Conservation (phyloP, 768 basidiomycete species). For the Hirschioporus abietinus region DNA sequence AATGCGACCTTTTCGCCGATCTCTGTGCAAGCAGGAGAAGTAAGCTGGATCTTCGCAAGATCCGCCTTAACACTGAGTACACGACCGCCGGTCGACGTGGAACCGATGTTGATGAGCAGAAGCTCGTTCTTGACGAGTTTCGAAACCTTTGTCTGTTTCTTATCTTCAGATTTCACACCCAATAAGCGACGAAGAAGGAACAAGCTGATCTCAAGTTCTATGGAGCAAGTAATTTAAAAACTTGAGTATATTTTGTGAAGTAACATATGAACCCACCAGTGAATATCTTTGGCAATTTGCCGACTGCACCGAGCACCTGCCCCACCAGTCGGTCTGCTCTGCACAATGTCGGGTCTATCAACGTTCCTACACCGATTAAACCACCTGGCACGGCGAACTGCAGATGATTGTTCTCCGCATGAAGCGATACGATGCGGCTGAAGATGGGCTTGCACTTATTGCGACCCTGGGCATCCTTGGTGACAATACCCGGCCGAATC, state of each 20-base stretch:
- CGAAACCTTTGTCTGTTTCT: constrained; percentile 94
- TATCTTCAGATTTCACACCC: constrained; percentile 99
- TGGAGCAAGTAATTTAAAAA: constrained; percentile 3
- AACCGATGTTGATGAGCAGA: constrained; percentile 95
- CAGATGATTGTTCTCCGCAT: constrained; percentile 92
- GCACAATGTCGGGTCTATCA: constrained; percentile 94
- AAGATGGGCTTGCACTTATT: constrained; percentile 93
- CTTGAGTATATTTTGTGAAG: constrained; percentile 1
- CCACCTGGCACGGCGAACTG: constrained; percentile 97
- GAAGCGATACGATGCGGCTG: constrained; percentile 83
- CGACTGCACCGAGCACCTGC: constrained; percentile 92
- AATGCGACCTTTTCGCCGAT: constrained; percentile 97
- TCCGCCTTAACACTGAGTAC: constrained; percentile 93
- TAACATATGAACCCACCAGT: constrained; percentile 46
- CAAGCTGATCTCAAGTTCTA: constrained; percentile 87
- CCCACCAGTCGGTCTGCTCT: constrained; percentile 96
- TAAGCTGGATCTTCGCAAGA: constrained; percentile 89
- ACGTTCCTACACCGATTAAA: constrained; percentile 95
- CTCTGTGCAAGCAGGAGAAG: constrained; percentile 93
- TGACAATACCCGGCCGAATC: constrained; percentile 95
- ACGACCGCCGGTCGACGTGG: constrained; percentile 94
- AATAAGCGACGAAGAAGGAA: constrained; percentile 93
- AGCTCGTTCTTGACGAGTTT: constrained; percentile 91
- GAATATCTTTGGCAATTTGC: constrained; percentile 90
- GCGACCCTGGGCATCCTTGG: constrained; percentile 85